phyloP scores from a whole-genome alignment of 345 rosid species.

The Syzygium aqueum region DNA sequence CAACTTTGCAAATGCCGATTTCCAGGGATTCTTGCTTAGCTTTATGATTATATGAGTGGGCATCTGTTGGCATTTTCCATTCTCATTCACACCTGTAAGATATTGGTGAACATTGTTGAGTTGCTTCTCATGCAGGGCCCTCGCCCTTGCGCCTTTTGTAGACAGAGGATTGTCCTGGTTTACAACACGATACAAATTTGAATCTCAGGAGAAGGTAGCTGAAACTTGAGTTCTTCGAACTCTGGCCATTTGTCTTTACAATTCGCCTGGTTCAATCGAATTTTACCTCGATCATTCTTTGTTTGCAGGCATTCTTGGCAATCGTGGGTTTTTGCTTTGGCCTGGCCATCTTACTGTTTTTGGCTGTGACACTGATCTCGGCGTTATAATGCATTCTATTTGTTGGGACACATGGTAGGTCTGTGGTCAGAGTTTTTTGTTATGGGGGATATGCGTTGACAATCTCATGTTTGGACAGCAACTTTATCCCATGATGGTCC shows the following conservation, averaged over 20 bases:
- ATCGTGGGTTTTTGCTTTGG: conserved; percentile 71
- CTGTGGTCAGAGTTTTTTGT: neutral
- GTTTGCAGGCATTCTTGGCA: conserved; percentile 56
- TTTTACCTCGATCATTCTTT: neutral
- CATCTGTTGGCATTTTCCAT: neutral
- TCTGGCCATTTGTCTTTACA: neutral
- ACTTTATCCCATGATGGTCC: neutral
- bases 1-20: neutral
- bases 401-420: neutral
- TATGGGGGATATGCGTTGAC: neutral
- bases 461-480: neutral
- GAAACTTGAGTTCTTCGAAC: neutral
- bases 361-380: conserved; percentile 55
- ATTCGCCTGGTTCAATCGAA: neutral
- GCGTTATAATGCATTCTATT: conserved; percentile 19
- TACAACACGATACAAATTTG: conserved; percentile 52
- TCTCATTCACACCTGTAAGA: neutral
- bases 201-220: conserved; percentile 66
- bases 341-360: conserved; percentile 53
- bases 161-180: conserved; percentile 84
- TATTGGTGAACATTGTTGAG: neutral
- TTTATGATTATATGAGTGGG: neutral
- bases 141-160: conserved; percentile 86
- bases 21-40: neutral
- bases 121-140: conserved; percentile 47